Percentiles rank a stretch among this genome's conserved stretches.
Evolutionary conservation across 768 basidiomycete species (phyloP).

Genomic region (Phanerodontia chrysosporium): DNA sequence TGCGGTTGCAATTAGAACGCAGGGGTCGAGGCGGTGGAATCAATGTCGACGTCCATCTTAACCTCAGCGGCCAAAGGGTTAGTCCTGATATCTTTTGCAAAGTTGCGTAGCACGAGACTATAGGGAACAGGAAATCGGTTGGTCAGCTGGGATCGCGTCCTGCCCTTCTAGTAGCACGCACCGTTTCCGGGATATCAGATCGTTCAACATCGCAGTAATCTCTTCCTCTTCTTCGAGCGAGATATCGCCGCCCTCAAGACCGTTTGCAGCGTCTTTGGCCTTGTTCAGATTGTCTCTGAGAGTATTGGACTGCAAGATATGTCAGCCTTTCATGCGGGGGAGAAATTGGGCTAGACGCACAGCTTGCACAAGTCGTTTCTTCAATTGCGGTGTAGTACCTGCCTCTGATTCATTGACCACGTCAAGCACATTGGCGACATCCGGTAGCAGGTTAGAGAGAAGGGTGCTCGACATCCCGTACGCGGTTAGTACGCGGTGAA

Average conservation of each 20-base stretch:
- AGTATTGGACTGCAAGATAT: slow-evolving; percentile 15
- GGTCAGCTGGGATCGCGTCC: too few species aligned
- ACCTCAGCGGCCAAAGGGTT: background rate
- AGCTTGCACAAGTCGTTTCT: slow-evolving; percentile 1
- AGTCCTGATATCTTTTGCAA: background rate
- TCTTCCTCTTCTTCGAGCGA: slow-evolving; percentile 8
- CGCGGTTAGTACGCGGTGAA: background rate
- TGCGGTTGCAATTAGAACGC: background rate
- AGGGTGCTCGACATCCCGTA: background rate
- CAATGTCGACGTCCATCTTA: slow-evolving; percentile 1
- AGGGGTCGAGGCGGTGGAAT: slow-evolving; percentile 12
- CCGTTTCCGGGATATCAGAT: slow-evolving; percentile 3
- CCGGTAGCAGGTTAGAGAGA: background rate
- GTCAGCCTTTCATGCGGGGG: background rate
- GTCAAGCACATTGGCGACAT: background rate
- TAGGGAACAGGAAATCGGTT: background rate
- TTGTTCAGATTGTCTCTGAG: slow-evolving; percentile 1
- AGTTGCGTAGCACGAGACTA: background rate
- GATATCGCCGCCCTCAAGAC: slow-evolving; percentile 5
- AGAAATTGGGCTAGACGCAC: background rate
- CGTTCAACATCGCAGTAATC: background rate
- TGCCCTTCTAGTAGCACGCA: background rate
- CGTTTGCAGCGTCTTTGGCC: background rate
- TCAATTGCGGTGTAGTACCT: background rate
- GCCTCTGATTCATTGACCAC: background rate